These are phyloP conservation scores for Ceratobasidium sp. DNA, from an alignment of 1,284 basidiomycete genomes.

Conservation along the genomic window DNA sequence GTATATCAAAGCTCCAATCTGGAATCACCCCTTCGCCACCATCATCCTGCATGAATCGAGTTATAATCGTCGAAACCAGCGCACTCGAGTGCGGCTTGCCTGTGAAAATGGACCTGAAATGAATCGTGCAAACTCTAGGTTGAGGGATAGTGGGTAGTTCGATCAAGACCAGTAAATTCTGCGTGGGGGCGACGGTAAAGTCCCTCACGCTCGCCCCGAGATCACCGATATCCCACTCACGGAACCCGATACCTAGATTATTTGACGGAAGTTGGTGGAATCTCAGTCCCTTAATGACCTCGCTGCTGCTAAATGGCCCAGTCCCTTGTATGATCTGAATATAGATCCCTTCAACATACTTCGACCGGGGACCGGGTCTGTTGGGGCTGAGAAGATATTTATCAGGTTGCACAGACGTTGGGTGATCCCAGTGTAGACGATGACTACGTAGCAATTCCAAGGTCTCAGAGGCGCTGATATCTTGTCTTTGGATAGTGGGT, in stretches of 20 bases:
- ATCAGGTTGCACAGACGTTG: background rate
- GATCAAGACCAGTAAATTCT: background rate
- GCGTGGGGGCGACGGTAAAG: background rate
- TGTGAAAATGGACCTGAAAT: background rate
- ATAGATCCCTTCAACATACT: background rate
- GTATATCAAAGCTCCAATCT: constrained; percentile 11
- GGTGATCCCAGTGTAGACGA: background rate
- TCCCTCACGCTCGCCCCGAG: background rate
- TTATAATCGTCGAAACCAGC: background rate
- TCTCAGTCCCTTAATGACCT: background rate
- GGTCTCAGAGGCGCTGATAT: background rate
- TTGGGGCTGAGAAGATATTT: too few species aligned
- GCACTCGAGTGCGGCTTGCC: background rate
- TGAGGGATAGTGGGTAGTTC: background rate
- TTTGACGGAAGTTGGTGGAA: background rate
- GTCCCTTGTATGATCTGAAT: background rate
- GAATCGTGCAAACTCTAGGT: background rate
- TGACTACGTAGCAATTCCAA: background rate
- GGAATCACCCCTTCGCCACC: background rate
- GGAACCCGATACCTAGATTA: background rate
- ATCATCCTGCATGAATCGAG: background rate
- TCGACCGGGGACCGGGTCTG: background rate
- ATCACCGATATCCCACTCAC: background rate
- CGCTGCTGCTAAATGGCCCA: background rate
- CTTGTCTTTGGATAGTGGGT: background rate